Base-by-base conservation (phyloP, 2,329 filamentous ascomycete species). In the Thielaviopsis ethacetica region DNA sequence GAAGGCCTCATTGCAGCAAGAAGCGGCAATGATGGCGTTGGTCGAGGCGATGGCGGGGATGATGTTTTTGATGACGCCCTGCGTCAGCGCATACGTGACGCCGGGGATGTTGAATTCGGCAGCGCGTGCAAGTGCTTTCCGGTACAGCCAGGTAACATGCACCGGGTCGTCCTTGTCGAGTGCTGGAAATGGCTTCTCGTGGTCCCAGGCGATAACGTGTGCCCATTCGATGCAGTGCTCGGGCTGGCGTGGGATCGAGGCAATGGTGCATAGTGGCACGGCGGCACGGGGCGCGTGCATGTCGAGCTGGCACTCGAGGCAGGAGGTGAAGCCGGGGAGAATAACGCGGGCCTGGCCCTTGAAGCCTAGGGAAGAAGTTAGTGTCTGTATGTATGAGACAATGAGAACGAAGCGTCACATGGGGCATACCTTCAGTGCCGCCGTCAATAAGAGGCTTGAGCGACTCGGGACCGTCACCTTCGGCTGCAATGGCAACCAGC, bases 181-280 rank as follows among this genome's bases (percentile, higher is more conserved):
- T 41, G 81, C 78, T 19, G 90, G 84, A 64, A 91, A 94, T 63
- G 86, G 86, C 68, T 86, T 85, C 67, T 89, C 83, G 65, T 86
- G 81, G 62, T 95, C 90, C 93, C 93, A 98, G 49, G 93, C 93
- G 63, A 98, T 96, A 67, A 97, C 86, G 69, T 97, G 91, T 0
- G 93, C 94, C 93, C 93, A 98, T 73, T 98, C 93, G 67, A 98
- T 88, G 70, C 93, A 98, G 73, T 98, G 93, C 70, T 97, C 91
- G 0, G 93, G 93, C 68, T 98, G 93, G 15, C 93, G 86, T 10
- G 93, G 93, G 64, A 98, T 97, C 19, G 89, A 94, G 17, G 93
- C 93, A 60, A 98, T 84, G 3, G 93, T 98, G 71, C 93, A 98
- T 27, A 98, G 84, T 0, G 93, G 93, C 0, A 98, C 91, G 15